Evolutionary conservation across 176 grass and related monocot genomes (phyloP), one percentile per base, ranked within the genome.

Genomic region (Echinochloa phyllopogon): DNA sequence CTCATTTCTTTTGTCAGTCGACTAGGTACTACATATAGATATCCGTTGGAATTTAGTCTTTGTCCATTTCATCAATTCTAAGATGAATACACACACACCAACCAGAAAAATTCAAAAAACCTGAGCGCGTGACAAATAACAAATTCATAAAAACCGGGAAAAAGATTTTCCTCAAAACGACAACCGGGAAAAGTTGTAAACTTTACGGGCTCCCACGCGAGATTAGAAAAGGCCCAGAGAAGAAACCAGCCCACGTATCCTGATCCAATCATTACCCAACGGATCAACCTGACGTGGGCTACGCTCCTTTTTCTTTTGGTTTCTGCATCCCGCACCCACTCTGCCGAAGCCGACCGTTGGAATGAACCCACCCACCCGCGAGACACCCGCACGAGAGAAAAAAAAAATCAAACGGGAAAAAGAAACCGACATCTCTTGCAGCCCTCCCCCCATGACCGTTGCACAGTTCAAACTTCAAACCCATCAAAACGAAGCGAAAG

Each of bases 391-490:
- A 76, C 64, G 85, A 83, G 76, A 73, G 8, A 60, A 33, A 33
- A 33, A 12, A 23, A 87, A 69, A 81, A 40, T 59, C 15, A 33
- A 17, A 63, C 24, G 13, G 70, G 15, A 72, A 64, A 82, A 77
- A 48, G 29, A 87, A 83, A 78, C 55, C 59, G 38, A 74, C 70
- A 71, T 78, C 65, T 78, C 64, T 57, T 78, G 78, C 72, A 27
- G 50, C 83, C 59, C 40, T 13, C 61, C 48, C 74, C 56, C 51
- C 20, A 83, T 45, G 74, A 90, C 91, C 91, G 91, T 93, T 93
- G 82, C 91, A 69, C 87, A 18, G 63, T 87, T 85, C 91, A 90
- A 90, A 87, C 75, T 87, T 85, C 91, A 90, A 90, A 87, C 75
- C 29, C 88, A 66, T 13, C 78, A 59, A 72, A 86, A 45, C 72